Conservation (phyloP, 345 rosid genomes). For the Conringia planisiliqua region DNA sequence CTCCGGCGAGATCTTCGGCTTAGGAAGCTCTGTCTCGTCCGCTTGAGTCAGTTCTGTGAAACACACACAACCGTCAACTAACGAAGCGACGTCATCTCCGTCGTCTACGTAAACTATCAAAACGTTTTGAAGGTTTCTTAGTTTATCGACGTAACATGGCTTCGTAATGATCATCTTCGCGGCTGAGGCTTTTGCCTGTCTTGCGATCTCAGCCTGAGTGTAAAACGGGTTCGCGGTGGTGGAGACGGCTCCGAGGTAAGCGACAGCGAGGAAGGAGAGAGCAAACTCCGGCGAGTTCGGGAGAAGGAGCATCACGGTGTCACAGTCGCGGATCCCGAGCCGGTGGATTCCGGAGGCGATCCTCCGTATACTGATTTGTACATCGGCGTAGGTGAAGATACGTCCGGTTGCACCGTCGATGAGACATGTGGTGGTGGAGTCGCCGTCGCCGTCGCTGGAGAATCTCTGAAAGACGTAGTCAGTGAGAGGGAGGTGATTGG, state of each 20-base stretch:
- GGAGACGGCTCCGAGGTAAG: slow-evolving; percentile 55
- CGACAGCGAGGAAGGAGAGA: slow-evolving; percentile 59
- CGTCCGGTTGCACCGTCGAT: slow-evolving; percentile 68
- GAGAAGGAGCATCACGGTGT: slow-evolving; percentile 73
- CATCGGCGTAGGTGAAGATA: slow-evolving; percentile 56
- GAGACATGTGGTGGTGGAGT: slow-evolving; percentile 39
- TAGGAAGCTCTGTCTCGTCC: slow-evolving; percentile 43
- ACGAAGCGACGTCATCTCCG: neutral
- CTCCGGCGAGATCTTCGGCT: slow-evolving; percentile 45
- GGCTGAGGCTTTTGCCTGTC: slow-evolving; percentile 56
- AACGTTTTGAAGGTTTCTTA: slow-evolving; percentile 32
- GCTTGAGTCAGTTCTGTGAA: slow-evolving; percentile 48
- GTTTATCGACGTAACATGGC: slow-evolving; percentile 46
- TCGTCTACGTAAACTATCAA: neutral
- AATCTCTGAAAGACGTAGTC: slow-evolving; percentile 58
- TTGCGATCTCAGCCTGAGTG: slow-evolving; percentile 60
- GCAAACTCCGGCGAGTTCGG: slow-evolving; percentile 75
- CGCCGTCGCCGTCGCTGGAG: slow-evolving; percentile 35
- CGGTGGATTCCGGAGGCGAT: slow-evolving; percentile 60
- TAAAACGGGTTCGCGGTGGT: slow-evolving; percentile 82
- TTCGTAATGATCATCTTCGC: slow-evolving; percentile 64
- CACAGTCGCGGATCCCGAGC: slow-evolving; percentile 57
- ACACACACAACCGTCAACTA: slow-evolving; percentile 44
- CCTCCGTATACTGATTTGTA: slow-evolving; percentile 45
- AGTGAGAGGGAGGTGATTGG: slow-evolving; percentile 67